Evolutionary conservation across 805 yeast genomes (phyloP).

Genomic region (Yarrowia osloensis): DNA sequence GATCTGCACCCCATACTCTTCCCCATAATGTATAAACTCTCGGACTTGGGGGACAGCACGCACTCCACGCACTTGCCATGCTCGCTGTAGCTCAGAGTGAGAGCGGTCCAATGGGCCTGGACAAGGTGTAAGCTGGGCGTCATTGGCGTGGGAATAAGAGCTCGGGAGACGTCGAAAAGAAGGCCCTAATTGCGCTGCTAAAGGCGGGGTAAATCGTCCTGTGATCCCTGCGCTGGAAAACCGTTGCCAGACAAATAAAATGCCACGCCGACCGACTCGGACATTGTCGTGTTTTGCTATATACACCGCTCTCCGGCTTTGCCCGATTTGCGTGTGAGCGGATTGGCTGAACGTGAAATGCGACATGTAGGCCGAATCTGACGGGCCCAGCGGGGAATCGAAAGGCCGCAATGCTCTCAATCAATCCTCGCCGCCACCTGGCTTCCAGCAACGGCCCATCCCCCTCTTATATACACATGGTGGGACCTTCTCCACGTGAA

Average conservation of each 20-base stretch:
- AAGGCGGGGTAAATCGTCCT: too few relatives aligned
- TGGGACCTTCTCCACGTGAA: conserved; percentile 13
- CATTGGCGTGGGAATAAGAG: too few relatives aligned
- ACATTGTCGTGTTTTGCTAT: conserved; percentile 6
- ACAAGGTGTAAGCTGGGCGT: too few relatives aligned
- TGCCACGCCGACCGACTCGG: background rate
- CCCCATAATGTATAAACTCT: conserved; percentile 4
- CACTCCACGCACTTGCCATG: too few relatives aligned
- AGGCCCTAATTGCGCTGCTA: too few relatives aligned
- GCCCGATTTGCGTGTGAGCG: conserved; percentile 6
- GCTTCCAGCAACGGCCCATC: too few relatives aligned
- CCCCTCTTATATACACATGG: background rate
- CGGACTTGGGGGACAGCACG: background rate
- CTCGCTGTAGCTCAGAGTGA: too few relatives aligned
- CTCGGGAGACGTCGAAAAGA: too few relatives aligned
- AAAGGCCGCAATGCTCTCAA: background rate
- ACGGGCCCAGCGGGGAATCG: background rate
- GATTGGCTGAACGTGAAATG: conserved; percentile 24
- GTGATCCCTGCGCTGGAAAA: too few relatives aligned
- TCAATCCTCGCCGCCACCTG: background rate
- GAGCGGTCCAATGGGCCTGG: too few relatives aligned
- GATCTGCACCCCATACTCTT: conserved; percentile 25
- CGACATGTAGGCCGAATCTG: background rate
- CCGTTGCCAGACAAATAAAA: background rate
- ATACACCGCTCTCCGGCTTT: conserved; percentile 5